Evolutionary conservation across 495 filamentous ascomycete genomes (phyloP).

Genomic region (Physcia stellaris): DNA sequence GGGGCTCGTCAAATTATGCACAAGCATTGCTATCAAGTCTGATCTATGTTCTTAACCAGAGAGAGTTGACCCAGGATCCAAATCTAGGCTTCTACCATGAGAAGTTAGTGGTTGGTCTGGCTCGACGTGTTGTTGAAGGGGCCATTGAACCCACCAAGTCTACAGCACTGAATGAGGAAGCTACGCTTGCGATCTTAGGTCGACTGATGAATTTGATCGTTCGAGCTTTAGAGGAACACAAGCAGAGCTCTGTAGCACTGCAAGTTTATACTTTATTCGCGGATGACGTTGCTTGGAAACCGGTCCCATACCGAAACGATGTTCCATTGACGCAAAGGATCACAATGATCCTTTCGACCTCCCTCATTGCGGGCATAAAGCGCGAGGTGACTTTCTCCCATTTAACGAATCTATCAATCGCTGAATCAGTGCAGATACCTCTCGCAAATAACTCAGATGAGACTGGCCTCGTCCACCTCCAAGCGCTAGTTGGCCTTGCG

Average conservation of each 20-base stretch:
- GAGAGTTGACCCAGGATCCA: constrained; percentile 30
- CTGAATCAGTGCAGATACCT: too few relatives aligned
- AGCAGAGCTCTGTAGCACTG: constrained; percentile 39
- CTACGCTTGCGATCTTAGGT: constrained; percentile 49
- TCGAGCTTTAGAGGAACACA: constrained; percentile 33
- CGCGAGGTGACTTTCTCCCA: constrained; percentile 26
- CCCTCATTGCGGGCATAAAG: constrained; percentile 43
- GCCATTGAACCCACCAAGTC: constrained; percentile 26
- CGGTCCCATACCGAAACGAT: constrained; percentile 27
- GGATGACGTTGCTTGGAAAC: constrained; percentile 19
- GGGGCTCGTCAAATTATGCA: constrained; percentile 38
- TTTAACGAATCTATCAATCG: too few relatives aligned
- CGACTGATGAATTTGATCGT: constrained; percentile 49
- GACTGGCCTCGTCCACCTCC: too few relatives aligned
- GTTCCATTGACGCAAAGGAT: constrained; percentile 24
- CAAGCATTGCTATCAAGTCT: constrained; percentile 49
- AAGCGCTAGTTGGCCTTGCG: constrained; percentile 27
- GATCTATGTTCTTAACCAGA: constrained; percentile 48
- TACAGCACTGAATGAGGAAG: constrained; percentile 36
- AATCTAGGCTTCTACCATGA: constrained; percentile 45
- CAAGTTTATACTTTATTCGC: constrained; percentile 46
- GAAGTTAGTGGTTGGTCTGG: constrained; percentile 42
- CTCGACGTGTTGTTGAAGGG: constrained; percentile 29
- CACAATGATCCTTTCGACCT: constrained; percentile 47
- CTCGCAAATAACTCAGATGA: too few relatives aligned